Evolutionary conservation across 2,329 filamentous ascomycete genomes (phyloP).

Genomic region (Didymosphaeria variabile): DNA sequence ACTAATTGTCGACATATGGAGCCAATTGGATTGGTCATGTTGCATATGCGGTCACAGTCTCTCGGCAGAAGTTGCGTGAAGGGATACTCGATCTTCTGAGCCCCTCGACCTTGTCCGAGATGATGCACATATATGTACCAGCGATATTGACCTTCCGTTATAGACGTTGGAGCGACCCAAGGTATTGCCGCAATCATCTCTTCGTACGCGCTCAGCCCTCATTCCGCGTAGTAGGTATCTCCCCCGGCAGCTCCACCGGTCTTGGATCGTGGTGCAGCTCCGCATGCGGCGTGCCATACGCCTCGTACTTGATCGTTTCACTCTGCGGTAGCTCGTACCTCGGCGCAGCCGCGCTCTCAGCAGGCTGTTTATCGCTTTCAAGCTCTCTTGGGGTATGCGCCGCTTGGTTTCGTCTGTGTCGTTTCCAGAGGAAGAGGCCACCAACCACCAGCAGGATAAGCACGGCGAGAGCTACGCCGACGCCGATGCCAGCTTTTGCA

Average conservation of each 20-base stretch:
- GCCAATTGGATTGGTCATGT: too few species aligned
- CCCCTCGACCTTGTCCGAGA: too few species aligned
- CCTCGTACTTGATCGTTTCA: constrained; percentile 1
- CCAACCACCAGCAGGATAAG: background rate
- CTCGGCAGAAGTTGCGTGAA: too few species aligned
- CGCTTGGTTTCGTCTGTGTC: background rate
- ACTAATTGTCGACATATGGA: too few species aligned
- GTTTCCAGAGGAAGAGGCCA: background rate
- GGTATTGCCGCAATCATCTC: too few species aligned
- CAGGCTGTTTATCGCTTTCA: background rate
- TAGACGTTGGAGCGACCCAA: too few species aligned
- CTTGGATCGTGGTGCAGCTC: background rate
- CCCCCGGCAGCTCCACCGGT: background rate
- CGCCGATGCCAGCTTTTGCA: constrained; percentile 2
- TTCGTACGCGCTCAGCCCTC: too few species aligned
- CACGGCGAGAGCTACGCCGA: background rate
- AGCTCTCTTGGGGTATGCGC: background rate
- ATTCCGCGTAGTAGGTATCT: background rate
- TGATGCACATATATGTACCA: too few species aligned
- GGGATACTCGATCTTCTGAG: too few species aligned
- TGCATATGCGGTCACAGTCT: too few species aligned
- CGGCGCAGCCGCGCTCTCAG: background rate
- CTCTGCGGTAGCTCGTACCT: background rate
- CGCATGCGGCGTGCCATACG: background rate
- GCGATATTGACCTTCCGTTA: too few species aligned